Base-by-base conservation (phyloP, 176 grass and related monocot genomes). In the Cenchrus fungigraminus region DNA sequence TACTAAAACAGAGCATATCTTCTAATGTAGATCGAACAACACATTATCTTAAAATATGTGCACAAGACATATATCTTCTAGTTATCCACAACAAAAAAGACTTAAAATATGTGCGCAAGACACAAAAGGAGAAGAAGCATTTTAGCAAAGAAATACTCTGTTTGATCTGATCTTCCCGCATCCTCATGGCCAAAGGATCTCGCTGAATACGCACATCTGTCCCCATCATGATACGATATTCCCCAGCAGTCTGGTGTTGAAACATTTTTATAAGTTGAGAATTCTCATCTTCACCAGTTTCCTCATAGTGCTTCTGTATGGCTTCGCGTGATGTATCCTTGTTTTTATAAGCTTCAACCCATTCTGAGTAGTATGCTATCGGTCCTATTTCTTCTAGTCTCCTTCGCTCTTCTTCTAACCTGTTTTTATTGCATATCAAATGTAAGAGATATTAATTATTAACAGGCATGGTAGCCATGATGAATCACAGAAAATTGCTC, bases 311-410 rank as follows among this genome's bases (percentile, higher is more conserved):
- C 37, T 82, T 95, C 74, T 95, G 86, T 71, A 95, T 45, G 22
- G 97, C 97, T 68, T 95, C 79, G 4, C 63, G 82, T 79, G 97
- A 94, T 34, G 93, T 92, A 88, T 98, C 93, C 55, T 79, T 90
- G 32, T 88, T 68, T 79, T 94, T 87, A 77, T 92, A 98, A 76
- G 89, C 91, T 85, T 92, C 92, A 52, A 98, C 93, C 97, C 97
- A 98, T 87, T 98, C 93, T 62, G 91, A 98, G 63, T 98, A 98
- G 84, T 96, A 98, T 76, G 93, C 93, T 86, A 96, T 84, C 0
- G 97, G 97, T 54, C 97, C 97, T 83, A 94, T 89, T 86, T 94
- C 93, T 81, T 95, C 88, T 77, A 94, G 75, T 87, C 91, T 93
- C 69, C 45, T 89, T 61, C 79, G 68, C 34, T 95, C 97, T 78